phyloP scores from a whole-genome alignment of 31 red algal genomes.

The Asparagopsis taxiformis region DNA sequence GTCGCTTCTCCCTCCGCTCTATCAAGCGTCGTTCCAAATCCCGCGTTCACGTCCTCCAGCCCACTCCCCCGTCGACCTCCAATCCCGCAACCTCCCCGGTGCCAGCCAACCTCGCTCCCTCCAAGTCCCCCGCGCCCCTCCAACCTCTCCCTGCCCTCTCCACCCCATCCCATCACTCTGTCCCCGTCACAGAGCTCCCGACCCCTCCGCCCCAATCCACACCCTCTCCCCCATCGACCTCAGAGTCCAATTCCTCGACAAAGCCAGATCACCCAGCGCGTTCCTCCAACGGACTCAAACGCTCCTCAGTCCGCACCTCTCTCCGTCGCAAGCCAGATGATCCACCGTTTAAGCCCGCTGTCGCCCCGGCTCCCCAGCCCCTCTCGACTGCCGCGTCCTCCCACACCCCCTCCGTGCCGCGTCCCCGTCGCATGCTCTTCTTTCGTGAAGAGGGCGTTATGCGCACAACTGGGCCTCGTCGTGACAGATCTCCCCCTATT shows the following conservation, averaged over 20 bases:
- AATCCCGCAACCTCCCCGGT: neutral
- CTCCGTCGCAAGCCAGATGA: constrained; percentile 6
- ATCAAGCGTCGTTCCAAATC: constrained; percentile 59
- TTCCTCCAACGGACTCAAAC: too few relatives aligned
- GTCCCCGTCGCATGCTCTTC: constrained; percentile 34
- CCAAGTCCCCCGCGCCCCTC: too few relatives aligned
- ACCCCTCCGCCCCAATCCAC: too few relatives aligned
- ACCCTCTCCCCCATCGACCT: too few relatives aligned
- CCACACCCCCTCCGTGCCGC: constrained; percentile 24
- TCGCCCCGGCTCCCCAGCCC: neutral
- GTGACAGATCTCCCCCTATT: neutral
- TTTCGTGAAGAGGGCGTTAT: constrained; percentile 64
- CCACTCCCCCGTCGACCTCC: neutral
- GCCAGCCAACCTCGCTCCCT: neutral
- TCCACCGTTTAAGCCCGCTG: neutral
- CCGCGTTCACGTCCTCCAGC: constrained; percentile 29
- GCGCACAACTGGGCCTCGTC: constrained; percentile 14
- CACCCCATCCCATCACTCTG: too few relatives aligned
- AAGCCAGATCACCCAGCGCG: too few relatives aligned
- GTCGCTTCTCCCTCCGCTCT: constrained; percentile 55
- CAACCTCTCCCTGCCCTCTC: too few relatives aligned
- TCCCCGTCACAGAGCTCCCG: too few relatives aligned
- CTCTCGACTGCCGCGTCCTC: constrained; percentile 1
- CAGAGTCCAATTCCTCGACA: too few relatives aligned
- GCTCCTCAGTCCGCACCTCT: neutral